These are phyloP conservation scores for Platanthera zijinensis DNA, from an alignment of 106 monocot species.

Conservation along the genomic window DNA sequence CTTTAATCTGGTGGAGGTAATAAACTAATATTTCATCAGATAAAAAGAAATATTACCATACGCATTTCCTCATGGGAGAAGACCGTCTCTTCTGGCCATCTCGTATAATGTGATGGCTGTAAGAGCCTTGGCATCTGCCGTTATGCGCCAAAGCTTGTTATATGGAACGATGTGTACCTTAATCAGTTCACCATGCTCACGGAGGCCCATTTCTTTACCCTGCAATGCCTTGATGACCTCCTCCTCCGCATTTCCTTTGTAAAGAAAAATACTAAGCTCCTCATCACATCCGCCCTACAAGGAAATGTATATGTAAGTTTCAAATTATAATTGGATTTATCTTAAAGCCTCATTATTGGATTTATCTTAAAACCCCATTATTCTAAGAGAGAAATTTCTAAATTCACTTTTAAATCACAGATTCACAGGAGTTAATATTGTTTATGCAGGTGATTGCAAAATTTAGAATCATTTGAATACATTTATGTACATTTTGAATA, in stretches of 20 bases:
- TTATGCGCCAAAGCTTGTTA: slow-evolving; percentile 62
- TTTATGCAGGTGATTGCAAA: too few species aligned
- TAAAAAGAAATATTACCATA: background rate
- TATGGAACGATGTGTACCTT: slow-evolving; percentile 85
- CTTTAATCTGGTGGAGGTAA: too few species aligned
- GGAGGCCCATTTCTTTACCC: slow-evolving; percentile 81
- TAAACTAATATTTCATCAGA: too few species aligned
- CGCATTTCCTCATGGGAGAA: slow-evolving; percentile 24
- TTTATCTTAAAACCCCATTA: too few species aligned
- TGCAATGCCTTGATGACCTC: slow-evolving; percentile 45
- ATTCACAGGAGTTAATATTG: too few species aligned
- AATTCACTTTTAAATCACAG: too few species aligned
- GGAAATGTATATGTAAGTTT: background rate
- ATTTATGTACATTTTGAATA: too few species aligned
- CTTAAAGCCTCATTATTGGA: too few species aligned
- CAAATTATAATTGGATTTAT: too few species aligned
- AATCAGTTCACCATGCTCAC: slow-evolving; percentile 88
- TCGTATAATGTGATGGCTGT: slow-evolving; percentile 76
- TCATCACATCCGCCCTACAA: slow-evolving; percentile 91
- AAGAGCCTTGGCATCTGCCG: slow-evolving; percentile 87
- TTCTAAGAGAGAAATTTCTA: too few species aligned
- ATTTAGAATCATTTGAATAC: too few species aligned
- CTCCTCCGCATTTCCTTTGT: slow-evolving; percentile 47
- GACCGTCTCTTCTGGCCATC: slow-evolving; percentile 83
- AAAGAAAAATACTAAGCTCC: slow-evolving; percentile 78